Conservation (phyloP, 1,284 basidiomycete species). For the Xanthoconium separans region DNA sequence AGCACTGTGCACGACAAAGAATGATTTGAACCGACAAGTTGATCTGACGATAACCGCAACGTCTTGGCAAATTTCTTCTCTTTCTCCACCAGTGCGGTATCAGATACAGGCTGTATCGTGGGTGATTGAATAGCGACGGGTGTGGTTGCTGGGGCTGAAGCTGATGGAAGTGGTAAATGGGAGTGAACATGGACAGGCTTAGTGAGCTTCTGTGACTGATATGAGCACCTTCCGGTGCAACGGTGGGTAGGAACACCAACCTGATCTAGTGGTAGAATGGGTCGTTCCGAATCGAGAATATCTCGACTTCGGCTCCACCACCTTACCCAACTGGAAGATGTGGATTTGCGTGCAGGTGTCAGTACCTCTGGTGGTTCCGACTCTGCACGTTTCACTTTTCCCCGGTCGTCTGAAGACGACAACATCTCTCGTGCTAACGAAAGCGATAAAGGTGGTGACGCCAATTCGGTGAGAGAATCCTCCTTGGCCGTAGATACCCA, state of each 20-base stretch:
- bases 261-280: slow-evolving; percentile 22
- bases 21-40: slow-evolving; percentile 52
- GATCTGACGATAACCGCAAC: slow-evolving; percentile 81
- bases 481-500: slow-evolving; percentile 47
- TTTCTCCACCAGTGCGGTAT: slow-evolving; percentile 11
- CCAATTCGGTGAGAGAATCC: slow-evolving; percentile 15
- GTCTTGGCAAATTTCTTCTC: slow-evolving; percentile 84
- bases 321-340: slow-evolving; percentile 66
- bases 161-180: slow-evolving; percentile 11
- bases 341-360: slow-evolving; percentile 39
- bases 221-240: slow-evolving; percentile 4
- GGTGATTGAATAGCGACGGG: slow-evolving; percentile 22
- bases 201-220: slow-evolving; percentile 10
- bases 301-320: slow-evolving; percentile 71
- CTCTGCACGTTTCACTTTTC: slow-evolving; percentile 28
- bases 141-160: slow-evolving; percentile 30
- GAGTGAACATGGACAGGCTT: slow-evolving; percentile 1
- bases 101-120: slow-evolving; percentile 21
- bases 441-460: slow-evolving; percentile 29
- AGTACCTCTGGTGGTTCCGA: slow-evolving; percentile 39
- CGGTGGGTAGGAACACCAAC: slow-evolving; percentile 9
- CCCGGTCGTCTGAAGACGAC: slow-evolving; percentile 30
- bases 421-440: slow-evolving; percentile 33
- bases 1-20: neutral
- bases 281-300: slow-evolving; percentile 23